Evolutionary conservation across 495 filamentous ascomycete species (phyloP).

Genomic region (Annulohypoxylon moriforme): DNA sequence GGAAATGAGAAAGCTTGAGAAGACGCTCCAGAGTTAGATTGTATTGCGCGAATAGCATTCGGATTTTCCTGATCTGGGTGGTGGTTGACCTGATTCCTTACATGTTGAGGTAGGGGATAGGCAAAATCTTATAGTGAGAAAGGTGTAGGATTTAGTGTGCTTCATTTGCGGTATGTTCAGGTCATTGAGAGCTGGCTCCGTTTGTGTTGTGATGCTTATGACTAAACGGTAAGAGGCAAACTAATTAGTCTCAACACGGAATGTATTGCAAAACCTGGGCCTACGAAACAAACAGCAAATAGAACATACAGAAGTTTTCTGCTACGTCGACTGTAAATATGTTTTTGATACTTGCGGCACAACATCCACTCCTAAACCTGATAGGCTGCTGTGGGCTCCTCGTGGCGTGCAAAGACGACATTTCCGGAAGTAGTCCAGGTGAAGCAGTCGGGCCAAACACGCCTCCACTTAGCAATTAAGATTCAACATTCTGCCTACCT

Average conservation of each 20-base stretch:
- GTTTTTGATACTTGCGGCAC: background rate
- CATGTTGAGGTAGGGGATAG: slow-evolving; percentile 8
- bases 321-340: background rate
- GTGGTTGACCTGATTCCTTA: slow-evolving; percentile 12
- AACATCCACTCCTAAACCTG: background rate
- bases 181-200: slow-evolving; percentile 6
- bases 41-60: slow-evolving; percentile 45
- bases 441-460: no score
- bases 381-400: no score
- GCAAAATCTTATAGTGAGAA: slow-evolving; percentile 22
- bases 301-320: background rate
- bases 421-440: no score
- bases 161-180: slow-evolving; percentile 17
- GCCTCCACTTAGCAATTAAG: no score
- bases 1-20: slow-evolving; percentile 43
- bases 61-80: slow-evolving; percentile 33
- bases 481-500: no score
- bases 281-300: background rate
- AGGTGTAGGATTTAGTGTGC: slow-evolving; percentile 27
- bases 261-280: slow-evolving; percentile 5
- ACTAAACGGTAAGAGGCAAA: slow-evolving; percentile 11
- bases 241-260: background rate
- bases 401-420: no score
- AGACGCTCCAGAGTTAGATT: slow-evolving; percentile 46
- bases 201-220: slow-evolving; percentile 16